Conservation (phyloP, 208 protist genomes). For the Tritrichomonas foetus region DNA sequence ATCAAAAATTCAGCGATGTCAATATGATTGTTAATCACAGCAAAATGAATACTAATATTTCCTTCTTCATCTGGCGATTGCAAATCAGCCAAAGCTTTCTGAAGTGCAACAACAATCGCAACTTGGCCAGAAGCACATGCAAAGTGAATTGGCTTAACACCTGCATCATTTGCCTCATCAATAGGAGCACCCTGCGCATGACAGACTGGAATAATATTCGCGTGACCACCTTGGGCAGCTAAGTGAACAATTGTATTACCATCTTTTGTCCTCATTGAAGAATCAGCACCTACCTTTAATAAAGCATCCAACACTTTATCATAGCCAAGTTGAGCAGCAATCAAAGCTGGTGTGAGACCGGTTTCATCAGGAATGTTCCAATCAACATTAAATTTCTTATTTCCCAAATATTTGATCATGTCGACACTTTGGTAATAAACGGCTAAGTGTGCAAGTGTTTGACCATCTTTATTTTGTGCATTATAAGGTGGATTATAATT, state of each 20-base stretch:
- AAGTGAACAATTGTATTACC: slow-evolving; percentile 23
- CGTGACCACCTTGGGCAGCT: not conserved
- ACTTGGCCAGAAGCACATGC: not conserved
- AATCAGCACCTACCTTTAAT: not conserved
- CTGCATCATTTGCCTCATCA: not conserved
- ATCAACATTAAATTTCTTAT: slow-evolving; percentile 16
- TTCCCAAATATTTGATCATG: slow-evolving; percentile 5
- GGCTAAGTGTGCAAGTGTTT: not conserved
- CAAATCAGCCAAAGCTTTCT: slow-evolving; percentile 24
- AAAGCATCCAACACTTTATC: not conserved
- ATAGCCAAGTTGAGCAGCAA: not conserved
- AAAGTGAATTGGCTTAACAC: slow-evolving; percentile 15
- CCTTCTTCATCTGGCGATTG: not conserved
- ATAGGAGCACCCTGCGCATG: not conserved
- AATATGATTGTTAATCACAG: not conserved
- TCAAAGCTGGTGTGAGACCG: not conserved
- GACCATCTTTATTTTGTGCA: not conserved
- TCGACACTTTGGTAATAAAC: slow-evolving; percentile 9
- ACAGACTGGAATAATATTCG: not conserved
- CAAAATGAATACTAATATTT: not conserved
- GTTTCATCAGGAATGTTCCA: not conserved
- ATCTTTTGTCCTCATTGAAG: not conserved
- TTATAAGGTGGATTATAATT: slow-evolving; percentile 16
- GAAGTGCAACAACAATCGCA: not conserved
- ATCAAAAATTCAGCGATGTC: not conserved